phyloP scores from a whole-genome alignment of 2,329 filamentous ascomycete species.

The Aspergillus amoenus region DNA sequence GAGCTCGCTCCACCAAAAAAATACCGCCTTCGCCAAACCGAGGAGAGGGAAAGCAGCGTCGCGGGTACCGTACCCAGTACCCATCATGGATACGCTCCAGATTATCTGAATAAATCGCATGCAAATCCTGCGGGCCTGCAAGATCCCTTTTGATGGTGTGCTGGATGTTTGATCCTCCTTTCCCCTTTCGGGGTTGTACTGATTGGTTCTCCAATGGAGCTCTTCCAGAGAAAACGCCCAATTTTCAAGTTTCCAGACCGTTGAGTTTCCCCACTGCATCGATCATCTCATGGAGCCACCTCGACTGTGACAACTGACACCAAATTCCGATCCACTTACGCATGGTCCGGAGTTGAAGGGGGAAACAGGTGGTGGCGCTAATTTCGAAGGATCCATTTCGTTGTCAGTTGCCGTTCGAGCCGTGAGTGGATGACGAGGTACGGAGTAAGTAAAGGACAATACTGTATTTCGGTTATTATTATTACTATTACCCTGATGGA shows the following conservation, averaged over 20 bases:
- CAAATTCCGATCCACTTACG: slow-evolving; percentile 13
- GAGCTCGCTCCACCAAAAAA: background rate
- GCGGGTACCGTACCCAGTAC: background rate
- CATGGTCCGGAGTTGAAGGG: slow-evolving; percentile 12
- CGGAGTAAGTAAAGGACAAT: background rate
- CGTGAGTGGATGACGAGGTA: background rate
- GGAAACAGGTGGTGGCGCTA: slow-evolving; percentile 4
- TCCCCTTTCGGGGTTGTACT: slow-evolving; percentile 1
- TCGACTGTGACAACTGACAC: slow-evolving; percentile 11
- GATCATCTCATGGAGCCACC: slow-evolving; percentile 12
- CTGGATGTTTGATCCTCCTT: background rate
- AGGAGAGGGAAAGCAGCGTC: background rate
- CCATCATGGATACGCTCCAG: background rate
- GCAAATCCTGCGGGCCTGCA: background rate
- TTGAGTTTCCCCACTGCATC: slow-evolving; percentile 17
- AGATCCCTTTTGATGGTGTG: slow-evolving; percentile 1
- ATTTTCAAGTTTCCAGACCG: slow-evolving; percentile 7
- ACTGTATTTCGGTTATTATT: background rate
- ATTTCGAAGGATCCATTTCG: slow-evolving; percentile 4
- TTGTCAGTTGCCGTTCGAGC: slow-evolving; percentile 1
- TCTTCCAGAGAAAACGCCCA: slow-evolving; percentile 7
- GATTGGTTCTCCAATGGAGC: slow-evolving; percentile 1
- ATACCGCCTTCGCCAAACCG: background rate
- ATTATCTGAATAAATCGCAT: background rate
- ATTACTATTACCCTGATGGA: background rate